phyloP scores from a whole-genome alignment of 176 grass and related monocot genomes.

The Triticum timopheevii region DNA sequence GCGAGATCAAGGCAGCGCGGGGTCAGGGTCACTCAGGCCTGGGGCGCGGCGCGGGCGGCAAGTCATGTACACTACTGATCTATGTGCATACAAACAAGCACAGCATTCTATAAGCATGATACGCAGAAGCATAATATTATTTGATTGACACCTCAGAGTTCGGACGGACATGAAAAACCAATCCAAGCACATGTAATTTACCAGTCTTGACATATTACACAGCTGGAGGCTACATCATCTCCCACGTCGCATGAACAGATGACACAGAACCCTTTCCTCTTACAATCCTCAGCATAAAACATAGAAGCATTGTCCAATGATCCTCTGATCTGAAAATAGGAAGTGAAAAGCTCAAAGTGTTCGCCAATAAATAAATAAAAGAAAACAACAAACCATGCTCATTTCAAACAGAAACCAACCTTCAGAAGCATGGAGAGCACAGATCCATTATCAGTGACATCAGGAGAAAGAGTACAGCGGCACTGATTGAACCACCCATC shows the following conservation, averaged over 20 bases:
- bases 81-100: background rate
- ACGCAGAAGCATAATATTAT: background rate
- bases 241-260: slow-evolving; percentile 57
- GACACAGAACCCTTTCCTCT: slow-evolving; percentile 50
- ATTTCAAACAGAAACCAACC: slow-evolving; percentile 43
- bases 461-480: slow-evolving; percentile 37
- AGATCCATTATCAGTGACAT: slow-evolving; percentile 41
- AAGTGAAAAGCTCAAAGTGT: slow-evolving; percentile 9
- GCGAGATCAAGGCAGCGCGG: no score
- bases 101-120: background rate
- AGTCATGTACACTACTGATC: background rate
- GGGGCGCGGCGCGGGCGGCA: no score
- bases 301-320: slow-evolving; percentile 58
- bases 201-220: slow-evolving; percentile 72
- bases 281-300: slow-evolving; percentile 50
- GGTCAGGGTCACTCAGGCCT: no score
- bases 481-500: slow-evolving; percentile 73
- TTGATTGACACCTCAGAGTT: background rate
- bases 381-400: background rate
- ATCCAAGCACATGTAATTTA: slow-evolving; percentile 39
- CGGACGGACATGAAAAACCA: background rate
- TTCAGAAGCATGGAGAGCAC: slow-evolving; percentile 51
- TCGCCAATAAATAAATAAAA: slow-evolving; percentile 9
- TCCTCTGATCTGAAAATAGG: slow-evolving; percentile 61
- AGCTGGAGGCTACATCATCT: slow-evolving; percentile 54